Conservation (phyloP, 257 asterid genomes). For the Vinca minor region DNA sequence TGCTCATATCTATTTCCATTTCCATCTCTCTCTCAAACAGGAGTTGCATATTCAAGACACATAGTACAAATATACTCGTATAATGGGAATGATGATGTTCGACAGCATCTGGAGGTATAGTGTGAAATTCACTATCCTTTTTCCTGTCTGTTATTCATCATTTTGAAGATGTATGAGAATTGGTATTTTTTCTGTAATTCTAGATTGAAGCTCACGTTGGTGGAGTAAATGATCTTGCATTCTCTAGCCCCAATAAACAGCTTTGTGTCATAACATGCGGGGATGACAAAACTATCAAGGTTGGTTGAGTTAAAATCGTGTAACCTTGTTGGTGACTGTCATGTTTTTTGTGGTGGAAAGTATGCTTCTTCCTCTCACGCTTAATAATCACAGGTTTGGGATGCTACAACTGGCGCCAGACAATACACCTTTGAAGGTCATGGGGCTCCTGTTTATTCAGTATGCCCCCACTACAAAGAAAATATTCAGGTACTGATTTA, state of each 20-base stretch:
- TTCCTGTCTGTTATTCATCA: not conserved
- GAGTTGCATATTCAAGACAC: conserved; percentile 92
- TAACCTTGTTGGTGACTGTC: not conserved
- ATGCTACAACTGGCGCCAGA: conserved; percentile 67
- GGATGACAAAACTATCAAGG: conserved; percentile 45
- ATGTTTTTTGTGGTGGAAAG: conserved; percentile 12
- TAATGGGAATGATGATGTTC: conserved; percentile 65
- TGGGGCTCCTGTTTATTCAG: conserved; percentile 87
- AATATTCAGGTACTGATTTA: conserved; percentile 57
- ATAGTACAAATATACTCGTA: conserved; percentile 75
- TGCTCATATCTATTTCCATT: conserved; percentile 16
- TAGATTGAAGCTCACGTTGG: conserved; percentile 93
- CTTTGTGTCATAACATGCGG: conserved; percentile 72
- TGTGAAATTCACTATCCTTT: conserved; percentile 11
- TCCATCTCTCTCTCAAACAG: conserved; percentile 25
- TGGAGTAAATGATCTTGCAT: conserved; percentile 90
- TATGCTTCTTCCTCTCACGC: conserved; percentile 12
- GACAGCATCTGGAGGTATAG: conserved; percentile 80
- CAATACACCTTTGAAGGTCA: conserved; percentile 86
- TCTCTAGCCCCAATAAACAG: conserved; percentile 82
- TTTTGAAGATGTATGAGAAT: not conserved
- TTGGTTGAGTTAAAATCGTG: conserved; percentile 12
- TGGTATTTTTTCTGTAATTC: conserved; percentile 17
- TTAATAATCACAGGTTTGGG: conserved; percentile 64
- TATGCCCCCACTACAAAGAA: conserved; percentile 93